Percentiles rank a stretch among this genome's conserved stretches.
These are phyloP conservation scores for Mycena olivaceomarginata DNA, from an alignment of 768 basidiomycete species.

Conservation along the genomic window DNA sequence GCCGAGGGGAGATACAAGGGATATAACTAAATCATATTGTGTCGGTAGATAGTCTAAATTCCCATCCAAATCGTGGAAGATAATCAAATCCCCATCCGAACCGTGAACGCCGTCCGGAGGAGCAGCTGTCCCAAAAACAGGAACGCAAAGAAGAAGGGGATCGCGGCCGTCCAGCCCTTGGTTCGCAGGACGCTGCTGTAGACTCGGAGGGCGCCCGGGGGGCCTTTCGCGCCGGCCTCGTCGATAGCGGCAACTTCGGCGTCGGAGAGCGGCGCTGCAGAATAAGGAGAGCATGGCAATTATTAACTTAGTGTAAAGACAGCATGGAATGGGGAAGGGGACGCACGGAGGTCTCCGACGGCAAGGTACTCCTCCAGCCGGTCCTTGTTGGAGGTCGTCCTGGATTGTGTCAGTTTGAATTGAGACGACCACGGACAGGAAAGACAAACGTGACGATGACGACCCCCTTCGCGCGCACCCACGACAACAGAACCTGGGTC, in stretches of 20 bases:
- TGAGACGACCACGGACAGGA: not conserved
- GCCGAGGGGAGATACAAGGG: no score
- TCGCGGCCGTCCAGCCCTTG: no score
- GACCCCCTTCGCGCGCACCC: constrained; percentile 68
- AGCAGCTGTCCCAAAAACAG: no score
- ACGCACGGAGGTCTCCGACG: constrained; percentile 41
- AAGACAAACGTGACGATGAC: constrained; percentile 65
- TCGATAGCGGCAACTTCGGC: constrained; percentile 68
- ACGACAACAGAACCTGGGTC: constrained; percentile 69
- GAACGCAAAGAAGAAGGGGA: no score
- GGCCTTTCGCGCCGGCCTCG: constrained; percentile 62
- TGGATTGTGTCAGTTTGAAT: constrained; percentile 32
- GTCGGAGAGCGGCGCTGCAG: constrained; percentile 58
- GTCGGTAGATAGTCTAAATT: no score
- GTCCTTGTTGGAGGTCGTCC: constrained; percentile 55
- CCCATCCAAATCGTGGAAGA: no score
- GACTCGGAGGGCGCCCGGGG: not conserved
- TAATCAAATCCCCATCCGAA: no score
- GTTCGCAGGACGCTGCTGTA: no score
- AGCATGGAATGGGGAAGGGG: constrained; percentile 53
- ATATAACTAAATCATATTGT: no score
- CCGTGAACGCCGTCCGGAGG: no score
- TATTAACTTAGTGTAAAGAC: not conserved
- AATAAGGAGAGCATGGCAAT: not conserved
- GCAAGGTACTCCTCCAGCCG: constrained; percentile 33